Evolutionary conservation across 208 protist genomes (phyloP).

Genomic region (Leishmania lainsoni): DNA sequence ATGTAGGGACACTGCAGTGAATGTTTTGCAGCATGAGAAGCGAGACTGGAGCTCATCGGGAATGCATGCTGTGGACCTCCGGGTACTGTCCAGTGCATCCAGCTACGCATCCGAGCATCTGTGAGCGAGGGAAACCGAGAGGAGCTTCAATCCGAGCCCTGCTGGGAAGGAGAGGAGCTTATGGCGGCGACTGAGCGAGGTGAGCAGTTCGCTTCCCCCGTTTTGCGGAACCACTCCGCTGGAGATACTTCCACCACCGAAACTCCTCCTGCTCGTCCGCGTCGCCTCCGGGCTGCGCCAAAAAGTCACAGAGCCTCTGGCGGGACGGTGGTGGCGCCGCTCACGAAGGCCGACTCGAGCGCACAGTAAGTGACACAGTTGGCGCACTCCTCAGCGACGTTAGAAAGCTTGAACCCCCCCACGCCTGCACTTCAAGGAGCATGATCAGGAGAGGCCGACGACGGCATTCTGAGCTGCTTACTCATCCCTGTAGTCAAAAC

Average conservation of each 20-base stretch:
- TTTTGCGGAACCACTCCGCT: neutral
- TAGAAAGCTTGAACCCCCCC: neutral
- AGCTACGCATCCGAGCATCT: neutral
- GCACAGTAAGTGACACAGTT: neutral
- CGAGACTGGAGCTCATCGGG: neutral
- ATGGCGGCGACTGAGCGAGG: neutral
- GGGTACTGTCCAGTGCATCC: neutral
- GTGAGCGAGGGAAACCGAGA: neutral
- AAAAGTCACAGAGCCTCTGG: neutral
- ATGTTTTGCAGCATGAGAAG: neutral
- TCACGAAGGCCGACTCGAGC: neutral
- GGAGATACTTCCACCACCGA: neutral
- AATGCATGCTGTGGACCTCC: neutral
- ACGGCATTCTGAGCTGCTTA: slow-evolving; percentile 6
- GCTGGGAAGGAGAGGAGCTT: slow-evolving; percentile 1
- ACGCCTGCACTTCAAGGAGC: neutral
- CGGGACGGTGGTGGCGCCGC: neutral
- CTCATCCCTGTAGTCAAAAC: slow-evolving; percentile 1
- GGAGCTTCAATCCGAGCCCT: slow-evolving; percentile 13
- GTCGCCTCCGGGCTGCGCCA: neutral
- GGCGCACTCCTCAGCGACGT: neutral
- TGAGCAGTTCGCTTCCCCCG: neutral
- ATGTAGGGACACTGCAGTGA: neutral
- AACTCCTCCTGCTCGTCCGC: neutral
- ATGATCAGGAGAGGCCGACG: neutral